phyloP scores from a whole-genome alignment of 345 rosid species.

The Rhodamnia rubescens region DNA sequence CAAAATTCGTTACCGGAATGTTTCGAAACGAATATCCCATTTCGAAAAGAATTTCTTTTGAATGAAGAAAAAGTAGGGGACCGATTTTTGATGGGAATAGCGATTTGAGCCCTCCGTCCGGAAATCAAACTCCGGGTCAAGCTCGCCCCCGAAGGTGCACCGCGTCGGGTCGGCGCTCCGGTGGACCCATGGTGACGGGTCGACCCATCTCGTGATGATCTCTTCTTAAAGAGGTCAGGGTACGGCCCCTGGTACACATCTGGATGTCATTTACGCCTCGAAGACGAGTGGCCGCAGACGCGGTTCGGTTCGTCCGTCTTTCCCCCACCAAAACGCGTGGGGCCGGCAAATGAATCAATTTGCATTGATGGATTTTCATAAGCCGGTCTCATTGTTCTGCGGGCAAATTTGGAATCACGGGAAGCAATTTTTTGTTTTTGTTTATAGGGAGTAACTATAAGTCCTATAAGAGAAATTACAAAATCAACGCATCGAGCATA shows the following conservation, averaged over 20 bases:
- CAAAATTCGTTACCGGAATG: no score
- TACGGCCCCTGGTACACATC: background rate
- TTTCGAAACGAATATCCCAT: background rate
- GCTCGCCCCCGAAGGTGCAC: background rate
- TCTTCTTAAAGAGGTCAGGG: background rate
- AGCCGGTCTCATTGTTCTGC: background rate
- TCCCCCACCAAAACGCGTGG: background rate
- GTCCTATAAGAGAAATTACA: background rate
- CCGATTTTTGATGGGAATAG: background rate
- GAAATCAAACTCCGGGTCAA: background rate
- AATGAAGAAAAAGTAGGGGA: background rate
- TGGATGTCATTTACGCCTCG: background rate
- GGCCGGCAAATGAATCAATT: background rate
- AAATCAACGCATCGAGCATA: background rate
- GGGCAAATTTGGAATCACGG: no score
- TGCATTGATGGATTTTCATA: background rate
- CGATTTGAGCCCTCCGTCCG: rapidly evolving
- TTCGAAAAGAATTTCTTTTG: rapidly evolving
- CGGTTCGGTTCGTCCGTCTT: background rate
- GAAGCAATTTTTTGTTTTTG: background rate
- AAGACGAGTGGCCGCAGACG: background rate
- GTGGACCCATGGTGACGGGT: background rate
- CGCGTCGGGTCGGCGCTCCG: background rate
- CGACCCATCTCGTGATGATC: background rate
- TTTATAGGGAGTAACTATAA: background rate